Conservation (phyloP, 257 asterid genomes). For the Solanum rostratum region DNA sequence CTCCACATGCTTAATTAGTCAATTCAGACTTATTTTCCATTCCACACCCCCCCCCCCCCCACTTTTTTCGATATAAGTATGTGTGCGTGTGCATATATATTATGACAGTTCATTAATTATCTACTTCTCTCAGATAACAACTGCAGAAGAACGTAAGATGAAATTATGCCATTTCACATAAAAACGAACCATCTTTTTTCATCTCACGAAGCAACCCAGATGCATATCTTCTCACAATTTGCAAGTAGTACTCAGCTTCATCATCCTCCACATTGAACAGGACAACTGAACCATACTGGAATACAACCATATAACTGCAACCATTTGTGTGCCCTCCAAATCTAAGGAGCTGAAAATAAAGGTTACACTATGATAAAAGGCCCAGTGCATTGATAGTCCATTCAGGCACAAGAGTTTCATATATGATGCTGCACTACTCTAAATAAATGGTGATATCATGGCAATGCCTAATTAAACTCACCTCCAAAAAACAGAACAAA, state of each 20-base stretch:
- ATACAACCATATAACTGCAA: slow-evolving; percentile 70
- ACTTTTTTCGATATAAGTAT: neutral
- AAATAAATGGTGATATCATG: neutral
- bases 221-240: slow-evolving; percentile 60
- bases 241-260: slow-evolving; percentile 65
- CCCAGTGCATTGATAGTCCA: neutral
- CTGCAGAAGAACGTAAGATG: neutral
- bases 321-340: slow-evolving; percentile 23
- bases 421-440: neutral
- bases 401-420: neutral
- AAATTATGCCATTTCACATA: neutral
- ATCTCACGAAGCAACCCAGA: slow-evolving; percentile 81
- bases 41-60: no score
- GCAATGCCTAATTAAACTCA: neutral
- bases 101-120: neutral
- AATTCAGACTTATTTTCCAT: neutral
- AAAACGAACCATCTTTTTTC: slow-evolving; percentile 73
- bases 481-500: neutral
- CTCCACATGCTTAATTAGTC: neutral
- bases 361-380: slow-evolving; percentile 1
- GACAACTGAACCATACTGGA: slow-evolving; percentile 85
- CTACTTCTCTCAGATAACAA: neutral
- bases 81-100: neutral
- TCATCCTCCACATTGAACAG: slow-evolving; percentile 85
- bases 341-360: slow-evolving; percentile 35